These are phyloP conservation scores for Coemansia sp. DNA, from an alignment of 192 early-diverging fungal species.

Conservation along the genomic window DNA sequence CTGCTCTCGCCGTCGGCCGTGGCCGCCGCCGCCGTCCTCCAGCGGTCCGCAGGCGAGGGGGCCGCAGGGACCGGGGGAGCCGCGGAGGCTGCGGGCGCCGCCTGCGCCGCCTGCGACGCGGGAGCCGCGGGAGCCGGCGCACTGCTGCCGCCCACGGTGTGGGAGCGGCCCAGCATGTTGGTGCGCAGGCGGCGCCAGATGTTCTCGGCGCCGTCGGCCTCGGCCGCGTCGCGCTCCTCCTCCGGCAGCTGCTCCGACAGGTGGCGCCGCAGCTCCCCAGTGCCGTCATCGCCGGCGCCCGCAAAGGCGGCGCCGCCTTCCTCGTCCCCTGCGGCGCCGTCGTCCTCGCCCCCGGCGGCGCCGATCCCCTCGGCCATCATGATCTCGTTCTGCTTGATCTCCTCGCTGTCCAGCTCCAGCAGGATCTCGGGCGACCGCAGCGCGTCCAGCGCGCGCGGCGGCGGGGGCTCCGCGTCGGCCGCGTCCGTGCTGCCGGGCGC, in stretches of 20 bases:
- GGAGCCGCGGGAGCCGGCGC: not conserved
- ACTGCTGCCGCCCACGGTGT: constrained; percentile 3
- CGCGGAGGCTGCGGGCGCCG: not conserved
- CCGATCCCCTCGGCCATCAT: constrained; percentile 40
- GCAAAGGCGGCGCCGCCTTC: no score
- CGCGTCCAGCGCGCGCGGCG: not conserved
- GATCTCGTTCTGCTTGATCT: constrained; percentile 36
- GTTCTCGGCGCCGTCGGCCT: constrained; percentile 25
- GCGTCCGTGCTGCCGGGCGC: no score
- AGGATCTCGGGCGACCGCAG: constrained; percentile 13
- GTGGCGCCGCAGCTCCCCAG: not conserved
- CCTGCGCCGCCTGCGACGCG: not conserved
- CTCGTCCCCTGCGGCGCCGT: no score
- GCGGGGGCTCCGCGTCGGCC: not conserved
- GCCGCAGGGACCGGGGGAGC: not conserved
- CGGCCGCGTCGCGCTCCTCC: no score
- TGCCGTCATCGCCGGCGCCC: not conserved
- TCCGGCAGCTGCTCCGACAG: constrained; percentile 6
- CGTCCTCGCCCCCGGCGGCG: no score
- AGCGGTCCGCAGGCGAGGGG: no score
- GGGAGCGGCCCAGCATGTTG: constrained; percentile 41
- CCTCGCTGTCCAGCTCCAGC: constrained; percentile 29
- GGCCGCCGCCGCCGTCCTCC: no score
- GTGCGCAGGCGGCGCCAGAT: constrained; percentile 40
- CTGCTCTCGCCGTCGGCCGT: no score